phyloP scores from a whole-genome alignment of 2,329 filamentous ascomycete species.

The Stagonosporopsis tanaceti region DNA sequence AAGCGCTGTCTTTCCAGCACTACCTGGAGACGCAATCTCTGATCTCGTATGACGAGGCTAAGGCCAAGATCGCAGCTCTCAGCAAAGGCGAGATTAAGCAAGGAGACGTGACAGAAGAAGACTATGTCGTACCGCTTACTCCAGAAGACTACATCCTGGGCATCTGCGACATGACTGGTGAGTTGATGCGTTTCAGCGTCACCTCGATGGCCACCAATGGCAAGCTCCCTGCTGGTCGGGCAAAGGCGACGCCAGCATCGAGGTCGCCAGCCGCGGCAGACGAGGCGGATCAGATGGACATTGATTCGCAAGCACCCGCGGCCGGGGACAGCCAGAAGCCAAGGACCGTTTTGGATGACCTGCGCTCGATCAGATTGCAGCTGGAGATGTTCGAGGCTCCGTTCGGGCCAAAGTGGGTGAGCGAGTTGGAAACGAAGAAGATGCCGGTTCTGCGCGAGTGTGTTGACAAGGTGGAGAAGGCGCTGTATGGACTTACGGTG shows the following conservation, averaged over 20 bases:
- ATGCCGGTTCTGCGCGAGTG: conserved; percentile 85
- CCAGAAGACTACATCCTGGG: conserved; percentile 89
- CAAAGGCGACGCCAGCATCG: conserved; percentile 25
- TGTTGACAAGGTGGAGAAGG: conserved; percentile 91
- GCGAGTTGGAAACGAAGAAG: conserved; percentile 75
- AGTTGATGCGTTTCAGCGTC: conserved; percentile 96
- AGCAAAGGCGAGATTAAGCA: conserved; percentile 24
- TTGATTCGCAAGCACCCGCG: conserved; percentile 40
- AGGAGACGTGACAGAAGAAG: not conserved
- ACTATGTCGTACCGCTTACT: conserved; percentile 66
- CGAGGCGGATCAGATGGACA: conserved; percentile 46
- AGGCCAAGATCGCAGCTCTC: conserved; percentile 47
- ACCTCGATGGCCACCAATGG: conserved; percentile 82
- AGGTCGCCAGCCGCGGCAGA: conserved; percentile 26
- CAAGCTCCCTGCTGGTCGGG: conserved; percentile 52
- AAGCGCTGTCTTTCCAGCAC: conserved; percentile 86
- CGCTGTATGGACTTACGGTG: conserved; percentile 87
- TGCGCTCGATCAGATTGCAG: conserved; percentile 77
- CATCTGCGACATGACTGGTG: conserved; percentile 91
- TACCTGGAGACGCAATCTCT: conserved; percentile 82
- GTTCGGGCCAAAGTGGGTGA: conserved; percentile 62
- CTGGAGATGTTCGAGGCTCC: conserved; percentile 76
- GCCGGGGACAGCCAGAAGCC: conserved; percentile 37
- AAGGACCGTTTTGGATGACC: conserved; percentile 78
- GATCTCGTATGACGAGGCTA: conserved; percentile 71